phyloP scores from a whole-genome alignment of 805 yeast genomes.

The Kodamaea restingae region DNA sequence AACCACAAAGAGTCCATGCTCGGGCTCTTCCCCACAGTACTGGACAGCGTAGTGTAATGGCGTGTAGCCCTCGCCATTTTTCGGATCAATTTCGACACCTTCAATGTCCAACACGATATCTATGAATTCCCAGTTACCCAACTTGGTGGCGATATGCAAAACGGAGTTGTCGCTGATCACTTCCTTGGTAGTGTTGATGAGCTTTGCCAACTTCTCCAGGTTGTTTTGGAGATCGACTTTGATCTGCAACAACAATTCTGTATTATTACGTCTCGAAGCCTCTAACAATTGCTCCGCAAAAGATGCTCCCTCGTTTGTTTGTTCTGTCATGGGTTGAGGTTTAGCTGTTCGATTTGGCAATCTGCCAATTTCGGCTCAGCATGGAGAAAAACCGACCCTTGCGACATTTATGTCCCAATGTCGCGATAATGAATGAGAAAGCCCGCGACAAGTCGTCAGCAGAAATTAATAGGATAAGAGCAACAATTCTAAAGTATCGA shows the following conservation, averaged over 20 bases:
- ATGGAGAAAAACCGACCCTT: background rate
- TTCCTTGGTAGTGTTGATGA: conserved; percentile 60
- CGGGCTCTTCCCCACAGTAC: conserved; percentile 76
- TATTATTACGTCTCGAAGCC: conserved; percentile 83
- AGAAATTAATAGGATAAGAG: background rate
- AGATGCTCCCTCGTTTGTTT: conserved; percentile 56
- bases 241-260: conserved; percentile 62
- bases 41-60: conserved; percentile 85
- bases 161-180: conserved; percentile 80
- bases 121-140: conserved; percentile 83
- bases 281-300: conserved; percentile 74
- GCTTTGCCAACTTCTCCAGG: conserved; percentile 33
- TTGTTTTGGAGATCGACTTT: conserved; percentile 41
- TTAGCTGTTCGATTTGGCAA: background rate
- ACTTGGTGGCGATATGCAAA: conserved; percentile 73
- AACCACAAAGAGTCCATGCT: conserved; percentile 72
- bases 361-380: background rate
- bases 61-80: conserved; percentile 74
- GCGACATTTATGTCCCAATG: background rate
- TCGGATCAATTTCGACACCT: conserved; percentile 87
- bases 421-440: background rate
- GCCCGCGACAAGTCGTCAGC: background rate
- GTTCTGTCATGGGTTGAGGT: background rate
- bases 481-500: background rate
- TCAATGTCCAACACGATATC: conserved; percentile 80